Conservation (phyloP, 805 yeast genomes). For the Schwanniomyces yamadae region DNA sequence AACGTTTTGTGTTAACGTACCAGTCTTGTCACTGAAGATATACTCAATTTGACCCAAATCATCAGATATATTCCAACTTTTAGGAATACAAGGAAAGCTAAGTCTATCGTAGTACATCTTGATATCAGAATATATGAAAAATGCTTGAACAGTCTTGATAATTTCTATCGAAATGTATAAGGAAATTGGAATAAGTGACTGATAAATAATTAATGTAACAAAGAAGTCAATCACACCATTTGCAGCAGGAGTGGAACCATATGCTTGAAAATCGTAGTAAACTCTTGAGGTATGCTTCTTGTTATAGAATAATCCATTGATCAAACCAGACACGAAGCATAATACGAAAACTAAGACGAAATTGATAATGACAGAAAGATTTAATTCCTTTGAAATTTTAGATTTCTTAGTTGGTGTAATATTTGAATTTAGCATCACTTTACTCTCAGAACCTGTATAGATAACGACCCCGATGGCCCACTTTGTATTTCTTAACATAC, state of each 20-base stretch:
- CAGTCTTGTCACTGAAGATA: conserved; percentile 80
- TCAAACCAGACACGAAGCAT: conserved; percentile 67
- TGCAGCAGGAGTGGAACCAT: conserved; percentile 56
- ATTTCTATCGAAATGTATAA: conserved; percentile 77
- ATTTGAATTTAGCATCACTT: conserved; percentile 77
- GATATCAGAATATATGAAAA: conserved; percentile 67
- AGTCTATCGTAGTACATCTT: conserved; percentile 66
- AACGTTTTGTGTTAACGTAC: conserved; percentile 77
- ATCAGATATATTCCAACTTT: conserved; percentile 81
- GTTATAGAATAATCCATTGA: conserved; percentile 65
- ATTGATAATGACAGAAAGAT: conserved; percentile 63
- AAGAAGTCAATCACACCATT: conserved; percentile 69
- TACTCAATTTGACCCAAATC: conserved; percentile 84
- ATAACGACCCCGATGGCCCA: conserved; percentile 75
- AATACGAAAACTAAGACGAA: conserved; percentile 59
- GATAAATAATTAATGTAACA: conserved; percentile 72
- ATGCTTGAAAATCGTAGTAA: conserved; percentile 61
- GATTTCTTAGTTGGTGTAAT: conserved; percentile 73
- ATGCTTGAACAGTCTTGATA: conserved; percentile 74
- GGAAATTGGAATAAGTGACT: conserved; percentile 77
- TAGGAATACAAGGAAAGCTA: conserved; percentile 77
- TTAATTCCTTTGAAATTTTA: conserved; percentile 62
- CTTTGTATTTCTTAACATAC: conserved; percentile 68
- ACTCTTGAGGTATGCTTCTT: conserved; percentile 43
- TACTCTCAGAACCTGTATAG: conserved; percentile 76